Evolutionary conservation across 345 rosid genomes (phyloP).

Genomic region (Cardamine occulta): DNA sequence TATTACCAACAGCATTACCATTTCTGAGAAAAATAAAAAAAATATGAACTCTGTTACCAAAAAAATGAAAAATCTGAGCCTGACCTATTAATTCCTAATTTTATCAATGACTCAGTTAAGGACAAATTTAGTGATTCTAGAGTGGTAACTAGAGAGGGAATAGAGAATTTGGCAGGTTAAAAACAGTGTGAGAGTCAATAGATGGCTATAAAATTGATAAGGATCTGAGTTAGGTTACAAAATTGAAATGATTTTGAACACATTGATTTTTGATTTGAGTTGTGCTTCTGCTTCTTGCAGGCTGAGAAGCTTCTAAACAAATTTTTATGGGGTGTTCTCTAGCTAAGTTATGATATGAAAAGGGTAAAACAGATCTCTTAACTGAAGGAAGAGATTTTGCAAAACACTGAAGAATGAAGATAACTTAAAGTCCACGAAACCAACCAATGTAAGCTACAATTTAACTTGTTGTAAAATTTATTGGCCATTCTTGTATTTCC

Average conservation of each 20-base stretch:
- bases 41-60: too few relatives aligned
- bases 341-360: too few relatives aligned
- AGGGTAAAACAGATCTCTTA: conserved; percentile 14
- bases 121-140: not conserved
- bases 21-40: too few relatives aligned
- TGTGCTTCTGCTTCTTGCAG: not conserved
- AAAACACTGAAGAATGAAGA: not conserved
- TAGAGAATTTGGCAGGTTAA: not conserved
- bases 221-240: not conserved
- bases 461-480: not conserved
- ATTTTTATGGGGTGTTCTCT: not conserved
- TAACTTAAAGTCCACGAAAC: conserved; percentile 28
- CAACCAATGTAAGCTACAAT: not conserved
- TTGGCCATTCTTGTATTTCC: not conserved
- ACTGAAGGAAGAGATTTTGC: not conserved
- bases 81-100: too few relatives aligned
- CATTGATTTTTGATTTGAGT: not conserved
- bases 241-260: not conserved
- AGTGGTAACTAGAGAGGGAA: not conserved
- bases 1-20: too few relatives aligned
- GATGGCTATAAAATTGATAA: not conserved
- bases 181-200: not conserved
- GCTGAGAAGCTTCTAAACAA: not conserved
- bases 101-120: too few relatives aligned
- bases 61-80: too few relatives aligned